Evolutionary conservation across 208 protist species (phyloP), one percentile per base, ranked within the genome.

Genomic region (Vickermania ingenoplastis): DNA sequence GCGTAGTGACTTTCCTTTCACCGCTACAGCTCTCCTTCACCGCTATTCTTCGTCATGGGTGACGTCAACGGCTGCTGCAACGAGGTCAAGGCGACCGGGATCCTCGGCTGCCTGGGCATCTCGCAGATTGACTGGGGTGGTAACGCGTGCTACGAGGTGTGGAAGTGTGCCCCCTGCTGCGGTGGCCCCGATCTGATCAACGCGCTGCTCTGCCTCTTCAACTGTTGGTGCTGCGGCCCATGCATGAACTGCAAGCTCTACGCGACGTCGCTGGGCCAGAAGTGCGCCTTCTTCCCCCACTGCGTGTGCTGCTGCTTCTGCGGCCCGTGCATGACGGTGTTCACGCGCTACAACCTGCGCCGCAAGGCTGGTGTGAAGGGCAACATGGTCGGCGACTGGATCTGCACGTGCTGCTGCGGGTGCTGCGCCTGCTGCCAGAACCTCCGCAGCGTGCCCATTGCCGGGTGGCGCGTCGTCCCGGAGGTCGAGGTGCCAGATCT

Each of bases 261-360:
- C 67, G 76, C 85, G 27, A 77, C 74, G 0, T 86, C 77, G 14
- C 73, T 89, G 4, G 71, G 75, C 56, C 77, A 88, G 21, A 57
- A 81, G 24, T 87, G 77, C 53, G 64, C 74, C 0, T 30, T 86
- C 11, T 87, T 73, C 72, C 86, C 86, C 4, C 81, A 92, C 54
- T 89, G 79, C 36, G 66, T 84, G 66, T 87, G 71, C 54, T 70
- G 79, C 31, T 67, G 79, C 41, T 86, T 71, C 71, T 89, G 72
- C 58, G 74, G 64, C n/a, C 74, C 77, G 2, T 45, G 36, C 36
- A 45, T 45, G 36, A 45, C 36, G 36, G 65, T 78, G 64, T 86
- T 89, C 71, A 89, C 79, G 28, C 86, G 86, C 48, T 89, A 92
- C 71, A 92, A 92, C 70, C 75, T 87, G 53, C 86, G 81, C 36